phyloP scores from a whole-genome alignment of 257 asterid species.

The Capsicum rhomboideum region DNA sequence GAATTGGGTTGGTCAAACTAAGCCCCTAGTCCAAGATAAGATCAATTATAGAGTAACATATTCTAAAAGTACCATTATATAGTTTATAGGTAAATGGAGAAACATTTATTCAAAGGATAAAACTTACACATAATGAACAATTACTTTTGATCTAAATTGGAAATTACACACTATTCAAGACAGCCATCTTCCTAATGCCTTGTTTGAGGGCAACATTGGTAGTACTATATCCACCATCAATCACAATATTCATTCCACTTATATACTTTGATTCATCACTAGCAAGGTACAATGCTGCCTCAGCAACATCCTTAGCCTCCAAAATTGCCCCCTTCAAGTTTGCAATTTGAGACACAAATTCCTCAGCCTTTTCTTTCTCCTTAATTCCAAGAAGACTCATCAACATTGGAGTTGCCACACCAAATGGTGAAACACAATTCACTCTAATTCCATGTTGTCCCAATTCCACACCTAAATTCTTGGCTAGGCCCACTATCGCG shows the following conservation, averaged over 20 bases:
- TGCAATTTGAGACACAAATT: slow-evolving; percentile 1
- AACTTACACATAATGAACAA: neutral
- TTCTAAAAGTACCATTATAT: too few species aligned
- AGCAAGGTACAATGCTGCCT: slow-evolving; percentile 21
- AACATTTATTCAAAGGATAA: neutral
- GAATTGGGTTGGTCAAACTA: too few species aligned
- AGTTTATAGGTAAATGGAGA: neutral
- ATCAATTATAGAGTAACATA: too few species aligned
- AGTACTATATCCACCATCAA: slow-evolving; percentile 38
- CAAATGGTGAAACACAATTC: slow-evolving; percentile 14
- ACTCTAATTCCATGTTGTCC: slow-evolving; percentile 17
- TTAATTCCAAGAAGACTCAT: neutral
- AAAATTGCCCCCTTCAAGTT: slow-evolving; percentile 17
- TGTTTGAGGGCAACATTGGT: slow-evolving; percentile 23
- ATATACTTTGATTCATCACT: slow-evolving; percentile 27
- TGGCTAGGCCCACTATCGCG: slow-evolving; percentile 9
- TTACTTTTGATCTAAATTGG: neutral
- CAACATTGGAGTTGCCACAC: slow-evolving; percentile 13
- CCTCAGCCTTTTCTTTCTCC: slow-evolving; percentile 4
- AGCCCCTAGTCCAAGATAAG: too few species aligned
- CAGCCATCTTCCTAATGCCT: neutral
- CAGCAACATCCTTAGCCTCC: slow-evolving; percentile 21
- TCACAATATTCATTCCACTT: slow-evolving; percentile 25
- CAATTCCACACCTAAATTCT: slow-evolving; percentile 20
- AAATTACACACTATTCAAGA: neutral